Evolutionary conservation across 2,329 filamentous ascomycete species (phyloP), one percentile per base, ranked within the genome.

Genomic region (Epichloe gansuensis): DNA sequence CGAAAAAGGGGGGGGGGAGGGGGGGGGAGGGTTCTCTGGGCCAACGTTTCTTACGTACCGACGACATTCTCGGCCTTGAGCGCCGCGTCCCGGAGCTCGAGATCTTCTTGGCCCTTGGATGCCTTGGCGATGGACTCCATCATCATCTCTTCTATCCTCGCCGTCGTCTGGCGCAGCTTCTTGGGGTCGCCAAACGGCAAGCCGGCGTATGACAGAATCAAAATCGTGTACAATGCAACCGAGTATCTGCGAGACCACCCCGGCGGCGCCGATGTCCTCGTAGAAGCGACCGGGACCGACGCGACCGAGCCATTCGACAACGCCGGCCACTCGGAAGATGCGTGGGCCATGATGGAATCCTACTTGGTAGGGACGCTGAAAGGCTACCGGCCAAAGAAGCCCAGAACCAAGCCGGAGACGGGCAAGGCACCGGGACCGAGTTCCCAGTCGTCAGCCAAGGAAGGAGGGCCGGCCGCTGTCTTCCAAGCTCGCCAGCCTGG

Each of bases 291-390:
- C 59, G 88, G 88, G 53, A 82, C 83, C 59, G 87, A 93, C 68
- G 82, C 84, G 47, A 87, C 84, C 43, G 82, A 87, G 64, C 84
- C 81, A 42, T 93, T 90, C 62, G 87, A 93, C 69, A 85, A 90
- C 61, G 86, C 88, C 39, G 87, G 87, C 44, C 88, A 94, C 72
- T 89, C 84, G 46, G 85, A 88, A 25, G 73, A 75, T 51, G 72
- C 72, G 3, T 64, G 60, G 49, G 71, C 73, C 40, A 68, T 72
- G 46, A 68, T 74, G 64, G 63, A 61, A 2, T 54, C 61, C 12
- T 71, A 64, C 50, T 56, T 56, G 41, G 47, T 74, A 36, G 72
- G 71, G 17, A 65, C 62, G 34, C 61, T 70, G 51, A 67, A 65
- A 50, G 68, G 65, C 40, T 60, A 53, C 51, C 12, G 11, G 40